Percentiles rank a stretch among this genome's conserved stretches.
phyloP scores from a whole-genome alignment of 2,329 filamentous ascomycete genomes.

The Penicillium olsonii region DNA sequence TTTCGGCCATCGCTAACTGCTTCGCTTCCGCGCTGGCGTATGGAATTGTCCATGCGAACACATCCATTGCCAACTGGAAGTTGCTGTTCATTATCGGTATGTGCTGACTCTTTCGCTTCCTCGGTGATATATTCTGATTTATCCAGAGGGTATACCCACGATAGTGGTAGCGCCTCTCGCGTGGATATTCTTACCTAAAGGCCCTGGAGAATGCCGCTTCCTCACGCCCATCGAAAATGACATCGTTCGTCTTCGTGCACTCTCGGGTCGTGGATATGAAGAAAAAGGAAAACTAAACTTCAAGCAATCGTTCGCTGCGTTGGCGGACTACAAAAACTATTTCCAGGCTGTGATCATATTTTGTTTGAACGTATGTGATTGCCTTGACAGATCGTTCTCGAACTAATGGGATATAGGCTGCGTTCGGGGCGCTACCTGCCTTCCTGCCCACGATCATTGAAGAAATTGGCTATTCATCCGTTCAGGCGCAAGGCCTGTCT shows the following conservation, averaged over 20 bases:
- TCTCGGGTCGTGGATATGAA: not conserved
- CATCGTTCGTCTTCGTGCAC: not conserved
- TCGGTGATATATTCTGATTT: not conserved
- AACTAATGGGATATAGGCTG: not conserved
- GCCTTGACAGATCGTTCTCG: not conserved
- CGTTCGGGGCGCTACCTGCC: slow-evolving; percentile 7
- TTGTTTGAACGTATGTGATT: not conserved
- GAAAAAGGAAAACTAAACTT: slow-evolving; percentile 5
- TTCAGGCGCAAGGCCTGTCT: slow-evolving; percentile 11
- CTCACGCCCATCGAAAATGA: not conserved
- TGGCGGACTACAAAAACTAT: slow-evolving; percentile 13
- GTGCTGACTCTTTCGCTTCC: not conserved
- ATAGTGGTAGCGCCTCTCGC: not conserved
- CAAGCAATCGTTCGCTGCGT: slow-evolving; percentile 2
- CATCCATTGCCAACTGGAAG: slow-evolving; percentile 4
- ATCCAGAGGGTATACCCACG: not conserved
- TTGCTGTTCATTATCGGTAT: slow-evolving; percentile 10
- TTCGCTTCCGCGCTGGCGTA: slow-evolving; percentile 71
- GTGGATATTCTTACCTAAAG: not conserved
- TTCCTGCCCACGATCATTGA: slow-evolving; percentile 13
- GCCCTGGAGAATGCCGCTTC: slow-evolving; percentile 1
- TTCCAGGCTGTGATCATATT: slow-evolving; percentile 1
- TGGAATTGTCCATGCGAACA: slow-evolving; percentile 56
- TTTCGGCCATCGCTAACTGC: slow-evolving; percentile 54
- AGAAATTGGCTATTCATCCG: slow-evolving; percentile 17